A percentile compares a stretch with the other conserved stretches of the same genome.
phyloP scores from a whole-genome alignment of 2,329 filamentous ascomycete species.

The Cladophialophora psammophila region DNA sequence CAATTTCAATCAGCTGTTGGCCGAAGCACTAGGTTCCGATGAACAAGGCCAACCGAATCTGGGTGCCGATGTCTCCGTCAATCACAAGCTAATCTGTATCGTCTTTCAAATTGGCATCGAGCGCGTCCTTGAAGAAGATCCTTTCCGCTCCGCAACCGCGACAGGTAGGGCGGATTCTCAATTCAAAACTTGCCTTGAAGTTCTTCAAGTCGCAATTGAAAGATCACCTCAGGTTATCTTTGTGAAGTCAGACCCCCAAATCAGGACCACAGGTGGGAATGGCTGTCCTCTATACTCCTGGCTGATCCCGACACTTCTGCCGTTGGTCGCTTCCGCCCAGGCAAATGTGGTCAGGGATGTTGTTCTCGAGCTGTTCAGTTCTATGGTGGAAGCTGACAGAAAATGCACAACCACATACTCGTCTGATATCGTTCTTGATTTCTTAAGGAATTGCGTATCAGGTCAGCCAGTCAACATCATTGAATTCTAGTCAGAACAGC shows the following conservation, averaged over 20 bases:
- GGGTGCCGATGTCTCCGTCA: conserved; percentile 75
- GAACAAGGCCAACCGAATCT: conserved; percentile 55
- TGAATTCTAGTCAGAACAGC: not conserved
- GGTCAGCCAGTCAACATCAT: conserved; percentile 13
- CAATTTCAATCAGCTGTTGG: conserved; percentile 77
- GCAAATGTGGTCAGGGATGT: conserved; percentile 20
- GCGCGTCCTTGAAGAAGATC: conserved; percentile 64
- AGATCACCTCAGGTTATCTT: conserved; percentile 73
- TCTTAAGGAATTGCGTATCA: conserved; percentile 24
- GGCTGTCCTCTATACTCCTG: conserved; percentile 61
- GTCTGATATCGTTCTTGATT: conserved; percentile 21
- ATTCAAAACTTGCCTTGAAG: conserved; percentile 73
- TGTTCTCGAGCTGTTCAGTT: conserved; percentile 21
- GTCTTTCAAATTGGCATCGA: conserved; percentile 78
- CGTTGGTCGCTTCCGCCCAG: conserved; percentile 48
- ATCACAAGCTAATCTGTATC: conserved; percentile 85
- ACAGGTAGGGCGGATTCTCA: conserved; percentile 51
- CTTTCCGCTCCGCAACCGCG: conserved; percentile 66
- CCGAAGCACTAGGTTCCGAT: conserved; percentile 64
- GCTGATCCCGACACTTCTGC: conserved; percentile 62
- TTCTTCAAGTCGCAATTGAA: conserved; percentile 75
- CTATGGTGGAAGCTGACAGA: conserved; percentile 27
- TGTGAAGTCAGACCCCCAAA: conserved; percentile 64
- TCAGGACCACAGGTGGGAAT: conserved; percentile 14
- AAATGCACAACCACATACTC: conserved; percentile 15